Percentiles rank a stretch among this genome's conserved stretches.
phyloP scores from a whole-genome alignment of 2,329 filamentous ascomycete genomes.

The Scopulariopsis brevicaulis region DNA sequence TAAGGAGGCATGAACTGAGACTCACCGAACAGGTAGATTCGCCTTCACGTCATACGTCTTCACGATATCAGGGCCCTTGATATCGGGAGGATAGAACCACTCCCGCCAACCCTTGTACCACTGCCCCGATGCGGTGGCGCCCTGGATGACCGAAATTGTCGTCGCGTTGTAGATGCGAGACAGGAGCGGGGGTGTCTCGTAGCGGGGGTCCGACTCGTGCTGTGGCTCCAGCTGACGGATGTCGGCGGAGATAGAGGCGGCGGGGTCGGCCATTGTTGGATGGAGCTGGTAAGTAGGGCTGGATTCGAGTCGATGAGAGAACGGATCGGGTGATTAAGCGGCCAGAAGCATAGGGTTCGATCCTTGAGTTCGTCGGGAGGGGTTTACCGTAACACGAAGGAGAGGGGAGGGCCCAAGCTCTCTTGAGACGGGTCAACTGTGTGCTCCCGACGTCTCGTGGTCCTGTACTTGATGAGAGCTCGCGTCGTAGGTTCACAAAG shows the following conservation, averaged over 20 bases:
- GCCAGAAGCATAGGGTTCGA: too few species aligned
- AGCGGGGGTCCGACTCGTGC: not conserved
- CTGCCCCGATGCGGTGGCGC: not conserved
- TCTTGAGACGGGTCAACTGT: too few species aligned
- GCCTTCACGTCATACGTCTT: conserved; percentile 7
- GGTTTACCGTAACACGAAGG: too few species aligned
- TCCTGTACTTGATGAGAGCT: too few species aligned
- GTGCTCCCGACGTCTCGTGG: too few species aligned
- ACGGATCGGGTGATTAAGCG: too few species aligned
- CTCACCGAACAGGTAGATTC: conserved; percentile 6
- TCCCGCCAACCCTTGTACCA: conserved; percentile 5
- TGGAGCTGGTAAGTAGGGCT: too few species aligned
- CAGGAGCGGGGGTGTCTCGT: not conserved
- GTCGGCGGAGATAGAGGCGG: not conserved
- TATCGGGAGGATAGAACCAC: not conserved
- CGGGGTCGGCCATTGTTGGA: not conserved
- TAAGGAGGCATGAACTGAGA: not conserved
- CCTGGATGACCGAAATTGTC: conserved; percentile 5
- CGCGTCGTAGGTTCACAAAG: too few species aligned
- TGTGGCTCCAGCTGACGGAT: not conserved
- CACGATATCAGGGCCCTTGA: conserved; percentile 2
- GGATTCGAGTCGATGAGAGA: too few species aligned
- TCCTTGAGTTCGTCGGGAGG: too few species aligned
- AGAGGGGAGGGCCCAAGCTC: too few species aligned
- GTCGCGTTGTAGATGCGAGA: conserved; percentile 8